Percentiles rank a stretch among this genome's conserved stretches.
Conservation (phyloP, 495 filamentous ascomycete species). For the Xylaria scruposa region DNA sequence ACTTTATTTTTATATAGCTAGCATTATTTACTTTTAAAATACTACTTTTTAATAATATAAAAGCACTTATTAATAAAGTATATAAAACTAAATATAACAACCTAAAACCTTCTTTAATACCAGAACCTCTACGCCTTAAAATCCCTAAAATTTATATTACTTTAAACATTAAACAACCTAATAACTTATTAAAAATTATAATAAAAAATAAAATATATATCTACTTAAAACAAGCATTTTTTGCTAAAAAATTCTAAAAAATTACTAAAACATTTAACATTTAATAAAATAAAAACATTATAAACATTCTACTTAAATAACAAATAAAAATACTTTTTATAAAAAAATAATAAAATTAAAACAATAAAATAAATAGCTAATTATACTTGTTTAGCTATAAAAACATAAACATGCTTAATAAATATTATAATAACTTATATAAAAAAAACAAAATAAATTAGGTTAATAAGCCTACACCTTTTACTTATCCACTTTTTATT, state of each 20-base stretch:
- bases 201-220: not conserved
- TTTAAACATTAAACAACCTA: not conserved
- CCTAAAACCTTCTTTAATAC: too few species aligned
- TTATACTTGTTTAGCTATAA: too few species aligned
- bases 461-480: not conserved
- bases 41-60: too few species aligned
- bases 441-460: too few species aligned
- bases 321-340: not conserved
- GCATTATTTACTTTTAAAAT: too few species aligned
- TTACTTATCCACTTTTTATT: too few species aligned
- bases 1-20: too few species aligned
- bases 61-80: not conserved
- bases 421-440: too few species aligned
- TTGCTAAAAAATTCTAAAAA: not conserved
- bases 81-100: not conserved
- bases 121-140: not conserved
- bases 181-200: not conserved
- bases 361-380: too few species aligned
- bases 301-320: not conserved
- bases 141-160: not conserved
- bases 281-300: not conserved
- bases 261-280: not conserved
- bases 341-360: too few species aligned
- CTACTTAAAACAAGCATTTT: not conserved
- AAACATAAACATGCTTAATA: too few species aligned